phyloP scores from a whole-genome alignment of 2,329 filamentous ascomycete species.

The Xylogone sp. region DNA sequence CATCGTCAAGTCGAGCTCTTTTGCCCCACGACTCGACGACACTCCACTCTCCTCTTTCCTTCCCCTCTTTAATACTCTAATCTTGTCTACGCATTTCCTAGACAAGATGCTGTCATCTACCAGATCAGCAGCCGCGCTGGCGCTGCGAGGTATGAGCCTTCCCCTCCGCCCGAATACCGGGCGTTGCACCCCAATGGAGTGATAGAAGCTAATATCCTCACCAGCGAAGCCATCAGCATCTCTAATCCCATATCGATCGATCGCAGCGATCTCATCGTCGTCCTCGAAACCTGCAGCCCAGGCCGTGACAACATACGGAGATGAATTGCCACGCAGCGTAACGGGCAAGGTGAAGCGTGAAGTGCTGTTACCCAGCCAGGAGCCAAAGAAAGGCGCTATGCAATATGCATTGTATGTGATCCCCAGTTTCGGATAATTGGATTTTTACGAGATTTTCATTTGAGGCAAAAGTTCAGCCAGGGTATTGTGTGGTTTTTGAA shows the following conservation, averaged over 20 bases:
- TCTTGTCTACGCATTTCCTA: neutral
- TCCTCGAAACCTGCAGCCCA: slow-evolving; percentile 60
- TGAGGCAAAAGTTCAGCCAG: no score
- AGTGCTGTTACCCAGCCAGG: slow-evolving; percentile 74
- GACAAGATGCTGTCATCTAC: slow-evolving; percentile 37
- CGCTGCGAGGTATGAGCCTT: slow-evolving; percentile 36
- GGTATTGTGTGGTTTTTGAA: no score
- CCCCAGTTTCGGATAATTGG: no score
- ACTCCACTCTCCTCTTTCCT: slow-evolving; percentile 1
- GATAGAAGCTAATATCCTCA: slow-evolving; percentile 20
- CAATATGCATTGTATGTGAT: slow-evolving; percentile 80
- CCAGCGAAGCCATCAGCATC: slow-evolving; percentile 63
- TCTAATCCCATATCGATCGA: slow-evolving; percentile 60
- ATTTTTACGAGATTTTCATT: no score
- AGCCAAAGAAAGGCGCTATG: slow-evolving; percentile 72
- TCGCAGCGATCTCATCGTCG: slow-evolving; percentile 62
- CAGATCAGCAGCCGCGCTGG: slow-evolving; percentile 37
- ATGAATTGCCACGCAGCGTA: slow-evolving; percentile 46
- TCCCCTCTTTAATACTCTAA: neutral
- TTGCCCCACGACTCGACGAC: neutral
- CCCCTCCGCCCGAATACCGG: neutral
- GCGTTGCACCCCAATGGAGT: slow-evolving; percentile 6
- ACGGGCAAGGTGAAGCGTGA: slow-evolving; percentile 54
- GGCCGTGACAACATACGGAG: slow-evolving; percentile 49
- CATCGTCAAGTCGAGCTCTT: neutral